Base-by-base conservation (phyloP, 2,329 filamentous ascomycete species). In the Arthroderma sp. region DNA sequence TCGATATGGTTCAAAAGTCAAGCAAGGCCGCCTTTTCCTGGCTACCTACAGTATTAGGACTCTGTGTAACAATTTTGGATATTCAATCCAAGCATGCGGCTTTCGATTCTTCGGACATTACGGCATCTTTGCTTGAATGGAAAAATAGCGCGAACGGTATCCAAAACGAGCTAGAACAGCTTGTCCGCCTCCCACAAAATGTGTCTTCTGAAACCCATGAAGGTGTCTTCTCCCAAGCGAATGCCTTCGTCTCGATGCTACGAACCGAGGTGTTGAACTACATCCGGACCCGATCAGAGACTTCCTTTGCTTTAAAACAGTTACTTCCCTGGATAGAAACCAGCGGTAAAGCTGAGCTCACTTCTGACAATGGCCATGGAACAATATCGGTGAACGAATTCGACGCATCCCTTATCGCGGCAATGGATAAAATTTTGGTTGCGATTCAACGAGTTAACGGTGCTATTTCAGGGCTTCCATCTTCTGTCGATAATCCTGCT, bases 361-460 rank as follows among this genome's bases (percentile, higher is more conserved):
- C 54, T 43, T 42, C 49, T 34, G 40, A 54, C 53, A 43, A 32
- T 36, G 10, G 4, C 5, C 27, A 38, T 9, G 29, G 27, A 7
- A 29, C 43, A 15, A 29, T 63, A 29, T 52, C 55, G 40, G 48
- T 70, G 22, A 56, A 71, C 11, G 58, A 64, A 0, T 73, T 87
- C 38, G 74, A 78, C 36, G 64, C 71, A 9, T 67, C 71, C 3
- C 62, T 86, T 1, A 74, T 84, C 33, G 73, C 64, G 1, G 68
- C 83, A n/a, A 75, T 82, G 39, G 84, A 94, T 61, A 76, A 77
- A 41, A 75, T 89, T 29, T 77, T 95, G 1, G 82, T 89, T 32
- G 81, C 83, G 1, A 72, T 94, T 40, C 86, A 95, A 60, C 77
- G 80, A 50, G 72, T 83, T 38, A 75, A 77, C 47, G 75, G 75